A percentile compares a stretch with the other conserved stretches of the same genome.
Evolutionary conservation across 2,329 filamentous ascomycete species (phyloP).

Genomic region (Rhynchosporium secalis): DNA sequence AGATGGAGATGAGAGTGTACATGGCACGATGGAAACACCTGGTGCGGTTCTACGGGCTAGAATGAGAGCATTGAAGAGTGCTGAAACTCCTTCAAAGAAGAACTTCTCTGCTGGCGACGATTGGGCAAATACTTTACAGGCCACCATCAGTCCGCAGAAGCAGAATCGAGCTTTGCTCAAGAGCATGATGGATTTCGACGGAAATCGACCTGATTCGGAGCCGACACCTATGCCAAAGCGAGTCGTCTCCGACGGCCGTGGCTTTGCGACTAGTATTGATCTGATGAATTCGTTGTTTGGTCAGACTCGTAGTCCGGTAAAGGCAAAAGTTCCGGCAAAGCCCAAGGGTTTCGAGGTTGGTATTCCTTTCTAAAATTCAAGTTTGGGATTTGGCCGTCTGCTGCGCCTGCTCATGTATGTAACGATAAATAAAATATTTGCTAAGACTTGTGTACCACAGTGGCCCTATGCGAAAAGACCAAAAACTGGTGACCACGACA

Average conservation of each 20-base stretch:
- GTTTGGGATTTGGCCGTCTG: slow-evolving; percentile 30
- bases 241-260: slow-evolving; percentile 49
- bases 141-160: slow-evolving; percentile 92
- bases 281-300: slow-evolving; percentile 94
- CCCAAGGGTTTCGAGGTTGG: slow-evolving; percentile 87
- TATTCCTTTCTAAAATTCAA: slow-evolving; percentile 46
- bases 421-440: slow-evolving; percentile 41
- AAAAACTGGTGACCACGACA: slow-evolving; percentile 65
- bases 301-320: slow-evolving; percentile 60
- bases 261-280: slow-evolving; percentile 87
- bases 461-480: slow-evolving; percentile 83
- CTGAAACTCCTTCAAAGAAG: slow-evolving; percentile 57
- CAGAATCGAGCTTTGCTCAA: slow-evolving; percentile 76
- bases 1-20: slow-evolving; percentile 48
- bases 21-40: slow-evolving; percentile 52
- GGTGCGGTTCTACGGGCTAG: slow-evolving; percentile 63
- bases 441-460: slow-evolving; percentile 58
- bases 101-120: slow-evolving; percentile 69
- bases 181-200: slow-evolving; percentile 44
- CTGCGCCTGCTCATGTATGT: slow-evolving; percentile 41
- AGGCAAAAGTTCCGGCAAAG: slow-evolving; percentile 57
- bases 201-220: slow-evolving; percentile 52
- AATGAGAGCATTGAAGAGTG: slow-evolving; percentile 63
- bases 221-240: slow-evolving; percentile 43
- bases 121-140: slow-evolving; percentile 91